Conservation (phyloP, 23 red algal genomes). For the Gracilaria gracilis region DNA sequence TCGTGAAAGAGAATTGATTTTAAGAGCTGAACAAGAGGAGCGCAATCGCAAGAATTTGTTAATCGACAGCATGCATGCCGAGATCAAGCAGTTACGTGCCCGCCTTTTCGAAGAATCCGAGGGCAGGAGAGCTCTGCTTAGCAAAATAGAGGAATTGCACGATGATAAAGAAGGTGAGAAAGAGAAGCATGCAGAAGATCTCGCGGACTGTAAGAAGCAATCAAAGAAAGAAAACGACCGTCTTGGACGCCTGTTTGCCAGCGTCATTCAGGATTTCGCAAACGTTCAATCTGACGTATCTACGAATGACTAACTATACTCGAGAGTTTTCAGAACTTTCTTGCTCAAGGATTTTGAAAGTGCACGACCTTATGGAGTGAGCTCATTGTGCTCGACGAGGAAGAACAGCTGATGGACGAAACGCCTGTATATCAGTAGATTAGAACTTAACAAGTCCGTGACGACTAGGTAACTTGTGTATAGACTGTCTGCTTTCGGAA, state of each 20-base stretch:
- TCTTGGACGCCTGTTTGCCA: constrained; percentile 55
- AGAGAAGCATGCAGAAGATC: constrained; percentile 28
- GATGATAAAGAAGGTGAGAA: constrained; percentile 19
- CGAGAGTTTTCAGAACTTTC: neutral
- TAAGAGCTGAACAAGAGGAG: constrained; percentile 42
- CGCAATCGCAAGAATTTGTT: constrained; percentile 45
- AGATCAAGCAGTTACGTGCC: constrained; percentile 42
- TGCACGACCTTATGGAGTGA: neutral
- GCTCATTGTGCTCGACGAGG: neutral
- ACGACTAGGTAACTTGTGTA: constrained; percentile 35
- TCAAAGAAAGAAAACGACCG: constrained; percentile 44
- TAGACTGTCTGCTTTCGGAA: constrained; percentile 21
- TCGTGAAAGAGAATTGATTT: constrained; percentile 41
- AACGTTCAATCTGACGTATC: constrained; percentile 72
- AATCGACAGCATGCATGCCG: constrained; percentile 44
- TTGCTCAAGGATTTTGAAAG: constrained; percentile 30
- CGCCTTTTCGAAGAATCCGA: constrained; percentile 29
- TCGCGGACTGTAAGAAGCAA: constrained; percentile 35
- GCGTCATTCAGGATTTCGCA: constrained; percentile 63
- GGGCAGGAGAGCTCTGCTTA: constrained; percentile 18
- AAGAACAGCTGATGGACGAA: neutral
- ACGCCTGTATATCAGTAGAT: constrained; percentile 22
- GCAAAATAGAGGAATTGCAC: constrained; percentile 28
- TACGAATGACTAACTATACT: constrained; percentile 46
- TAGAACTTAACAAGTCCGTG: constrained; percentile 23